A percentile compares a stretch with the other conserved stretches of the same genome.
Evolutionary conservation across 1,284 basidiomycete species (phyloP).

Genomic region (Austroboletus novae-zelandiae): DNA sequence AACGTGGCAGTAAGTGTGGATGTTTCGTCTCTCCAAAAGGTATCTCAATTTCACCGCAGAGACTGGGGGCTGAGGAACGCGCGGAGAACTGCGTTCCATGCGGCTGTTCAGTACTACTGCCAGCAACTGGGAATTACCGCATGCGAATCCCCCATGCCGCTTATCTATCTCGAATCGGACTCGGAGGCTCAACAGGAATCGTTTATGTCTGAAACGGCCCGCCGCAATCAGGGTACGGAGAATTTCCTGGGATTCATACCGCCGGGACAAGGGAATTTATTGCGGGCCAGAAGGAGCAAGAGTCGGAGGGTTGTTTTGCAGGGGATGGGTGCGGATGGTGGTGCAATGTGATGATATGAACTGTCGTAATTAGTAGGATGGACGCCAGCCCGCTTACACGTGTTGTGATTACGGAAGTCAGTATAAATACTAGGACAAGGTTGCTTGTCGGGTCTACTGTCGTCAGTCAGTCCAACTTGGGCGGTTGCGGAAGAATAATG

Average conservation of each 20-base stretch:
- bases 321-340: constrained; percentile 35
- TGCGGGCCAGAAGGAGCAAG: constrained; percentile 50
- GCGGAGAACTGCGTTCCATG: constrained; percentile 72
- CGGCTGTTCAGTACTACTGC: constrained; percentile 69
- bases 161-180: constrained; percentile 44
- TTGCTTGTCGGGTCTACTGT: neutral
- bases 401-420: constrained; percentile 23
- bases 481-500: constrained; percentile 28
- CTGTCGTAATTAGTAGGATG: too few species aligned
- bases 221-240: constrained; percentile 7
- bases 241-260: constrained; percentile 51
- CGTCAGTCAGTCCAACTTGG: constrained; percentile 11
- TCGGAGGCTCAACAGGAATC: constrained; percentile 32
- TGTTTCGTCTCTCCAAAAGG: neutral
- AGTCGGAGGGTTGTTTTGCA: constrained; percentile 47
- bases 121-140: constrained; percentile 63
- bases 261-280: constrained; percentile 33
- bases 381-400: constrained; percentile 8
- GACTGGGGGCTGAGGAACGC: constrained; percentile 63
- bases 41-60: constrained; percentile 20
- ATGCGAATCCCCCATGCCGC: constrained; percentile 55
- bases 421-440: constrained; percentile 23
- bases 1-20: constrained; percentile 43
- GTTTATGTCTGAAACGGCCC: neutral
- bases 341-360: neutral